phyloP scores from a whole-genome alignment of 2,329 filamentous ascomycete species.

The Torrubiella hemipterigena region DNA sequence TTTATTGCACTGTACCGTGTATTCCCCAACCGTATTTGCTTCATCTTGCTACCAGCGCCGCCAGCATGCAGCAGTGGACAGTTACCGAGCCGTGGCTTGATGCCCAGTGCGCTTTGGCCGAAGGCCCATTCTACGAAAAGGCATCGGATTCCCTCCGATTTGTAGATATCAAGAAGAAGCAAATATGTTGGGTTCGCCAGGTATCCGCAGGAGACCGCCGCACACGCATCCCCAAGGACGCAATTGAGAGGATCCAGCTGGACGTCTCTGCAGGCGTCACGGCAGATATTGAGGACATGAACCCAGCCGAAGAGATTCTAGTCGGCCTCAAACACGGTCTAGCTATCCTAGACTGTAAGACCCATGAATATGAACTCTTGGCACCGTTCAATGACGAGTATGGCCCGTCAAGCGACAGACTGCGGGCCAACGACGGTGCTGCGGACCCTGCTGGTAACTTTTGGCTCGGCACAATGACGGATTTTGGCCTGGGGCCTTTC shows the following conservation, averaged over 20 bases:
- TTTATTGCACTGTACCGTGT: no score
- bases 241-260: conserved; percentile 26
- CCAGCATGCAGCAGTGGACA: conserved; percentile 35
- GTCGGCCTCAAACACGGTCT: conserved; percentile 73
- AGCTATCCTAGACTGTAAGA: conserved; percentile 59
- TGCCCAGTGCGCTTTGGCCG: conserved; percentile 55
- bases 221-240: neutral
- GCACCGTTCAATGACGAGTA: conserved; percentile 30
- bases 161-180: conserved; percentile 71
- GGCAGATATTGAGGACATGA: conserved; percentile 60
- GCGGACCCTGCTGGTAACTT: conserved; percentile 71
- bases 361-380: conserved; percentile 42
- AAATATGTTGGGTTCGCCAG: conserved; percentile 26
- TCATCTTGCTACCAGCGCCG: no score
- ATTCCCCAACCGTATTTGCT: no score
- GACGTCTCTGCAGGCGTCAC: conserved; percentile 53
- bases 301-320: conserved; percentile 53
- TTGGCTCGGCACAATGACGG: conserved; percentile 81
- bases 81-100: conserved; percentile 42
- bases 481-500: conserved; percentile 46
- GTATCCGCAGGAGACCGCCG: neutral
- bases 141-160: conserved; percentile 57
- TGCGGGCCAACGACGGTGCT: conserved; percentile 70
- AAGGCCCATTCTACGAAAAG: conserved; percentile 64
- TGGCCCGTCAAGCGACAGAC: conserved; percentile 38